Evolutionary conservation across 164 flowering plant species (phyloP), one percentile per base, ranked within the genome.

Genomic region (Berberis thunbergii): DNA sequence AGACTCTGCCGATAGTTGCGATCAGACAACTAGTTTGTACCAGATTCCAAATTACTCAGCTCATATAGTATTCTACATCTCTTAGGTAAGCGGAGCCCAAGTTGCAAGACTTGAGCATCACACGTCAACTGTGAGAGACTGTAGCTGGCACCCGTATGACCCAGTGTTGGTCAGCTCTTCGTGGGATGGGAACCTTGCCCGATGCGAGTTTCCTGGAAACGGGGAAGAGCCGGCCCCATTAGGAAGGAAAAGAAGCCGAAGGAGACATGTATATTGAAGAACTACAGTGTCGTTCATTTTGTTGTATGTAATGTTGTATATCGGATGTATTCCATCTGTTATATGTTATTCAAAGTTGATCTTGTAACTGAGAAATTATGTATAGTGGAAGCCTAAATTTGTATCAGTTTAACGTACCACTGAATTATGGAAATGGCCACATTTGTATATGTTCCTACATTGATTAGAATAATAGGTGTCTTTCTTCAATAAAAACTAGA

Each of bases 141-240:
- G 96, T 61, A 84, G 84, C 64, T 88, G 97, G 97, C 95, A 91
- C 67, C 97, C 97, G 1, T 43, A 50, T 57, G 79, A 85, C 62
- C 93, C 97, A 0, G 83, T 76, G 83, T 83, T 91, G 2, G 86
- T 85, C 49, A 86, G 88, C 80, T 88, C 91, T 43, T 86, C 93
- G 41, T 91, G 92, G 92, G 91, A 86, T 65, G 88, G 96, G 6
- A 76, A 69, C 50, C 43, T 86, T 3, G 85, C 79, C 39, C 80
- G 74, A 69, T 84, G 96, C 86, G 93, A 86, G 61, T 83, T 80
- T 56, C 79, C 84, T 4, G 89, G 84, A 6, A 75, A 41, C 44
- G 81, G 70, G 38, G 78, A 77, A 59, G 49, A 64, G 4, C 0
- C 2, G 59, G 8, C 77, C 26, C 26, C 26, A 26, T 26, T 26